phyloP scores from a whole-genome alignment of 345 rosid genomes.

The Turritis glabra region DNA sequence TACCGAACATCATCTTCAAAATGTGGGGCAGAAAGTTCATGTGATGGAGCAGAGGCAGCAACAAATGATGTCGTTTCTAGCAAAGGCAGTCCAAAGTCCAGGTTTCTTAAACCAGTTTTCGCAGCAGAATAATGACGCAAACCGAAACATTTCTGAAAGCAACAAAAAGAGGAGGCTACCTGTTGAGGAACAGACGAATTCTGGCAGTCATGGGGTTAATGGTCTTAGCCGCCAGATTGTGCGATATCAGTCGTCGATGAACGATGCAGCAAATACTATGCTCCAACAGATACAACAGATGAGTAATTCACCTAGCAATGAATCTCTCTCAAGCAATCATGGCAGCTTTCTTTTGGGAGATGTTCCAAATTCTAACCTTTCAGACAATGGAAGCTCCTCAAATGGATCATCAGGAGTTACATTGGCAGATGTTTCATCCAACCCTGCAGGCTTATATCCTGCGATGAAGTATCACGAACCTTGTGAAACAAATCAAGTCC shows the following conservation, averaged over 20 bases:
- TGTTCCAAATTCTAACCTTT: constrained; percentile 42
- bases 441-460: constrained; percentile 42
- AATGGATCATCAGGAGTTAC: constrained; percentile 49
- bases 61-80: constrained; percentile 90
- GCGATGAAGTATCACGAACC: constrained; percentile 17
- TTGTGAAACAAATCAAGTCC: constrained; percentile 28
- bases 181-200: constrained; percentile 54
- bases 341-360: constrained; percentile 44
- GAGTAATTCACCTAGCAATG: constrained; percentile 47
- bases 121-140: constrained; percentile 53
- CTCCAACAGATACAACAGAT: constrained; percentile 63
- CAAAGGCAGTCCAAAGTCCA: constrained; percentile 86
- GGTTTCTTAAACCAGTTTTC: constrained; percentile 74
- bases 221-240: constrained; percentile 71
- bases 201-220: constrained; percentile 38
- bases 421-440: constrained; percentile 51
- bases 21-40: constrained; percentile 78
- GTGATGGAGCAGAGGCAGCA: constrained; percentile 95
- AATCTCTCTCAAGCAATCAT: constrained; percentile 39
- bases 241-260: constrained; percentile 67
- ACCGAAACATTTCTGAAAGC: constrained; percentile 53
- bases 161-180: constrained; percentile 81
- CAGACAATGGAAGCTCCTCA: constrained; percentile 46
- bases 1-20: constrained; percentile 74
- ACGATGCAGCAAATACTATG: constrained; percentile 72